Conservation (phyloP, 768 basidiomycete species). For the Albatrellus ellisii region DNA sequence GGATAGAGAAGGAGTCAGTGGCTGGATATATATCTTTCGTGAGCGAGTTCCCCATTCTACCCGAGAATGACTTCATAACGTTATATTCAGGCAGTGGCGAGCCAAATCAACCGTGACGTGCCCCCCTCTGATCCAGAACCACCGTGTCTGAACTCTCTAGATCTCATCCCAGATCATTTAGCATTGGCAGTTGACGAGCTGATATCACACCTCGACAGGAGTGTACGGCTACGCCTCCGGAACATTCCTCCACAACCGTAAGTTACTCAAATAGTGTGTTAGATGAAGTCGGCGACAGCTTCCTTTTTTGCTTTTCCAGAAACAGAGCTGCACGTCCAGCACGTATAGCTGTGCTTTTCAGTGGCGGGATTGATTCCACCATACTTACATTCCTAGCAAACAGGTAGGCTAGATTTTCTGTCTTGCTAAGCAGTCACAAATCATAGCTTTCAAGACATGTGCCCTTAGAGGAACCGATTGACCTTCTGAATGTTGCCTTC, state of each 20-base stretch:
- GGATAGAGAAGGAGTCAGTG: background rate
- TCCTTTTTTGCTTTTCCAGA: too few species aligned
- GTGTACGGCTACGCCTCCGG: constrained; percentile 53
- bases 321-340: constrained; percentile 13
- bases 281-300: background rate
- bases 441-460: constrained; percentile 39
- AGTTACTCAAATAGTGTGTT: constrained; percentile 7
- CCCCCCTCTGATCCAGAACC: constrained; percentile 24
- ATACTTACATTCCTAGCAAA: constrained; percentile 72
- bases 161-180: constrained; percentile 32
- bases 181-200: constrained; percentile 33
- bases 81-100: constrained; percentile 27
- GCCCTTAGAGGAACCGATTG: constrained; percentile 69
- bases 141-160: constrained; percentile 24
- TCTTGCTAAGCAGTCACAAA: background rate
- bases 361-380: constrained; percentile 92
- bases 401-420: constrained; percentile 27
- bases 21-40: background rate
- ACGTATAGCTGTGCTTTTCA: constrained; percentile 79
- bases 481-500: constrained; percentile 88
- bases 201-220: constrained; percentile 42
- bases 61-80: background rate
- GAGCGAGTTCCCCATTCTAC: background rate
- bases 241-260: constrained; percentile 46
- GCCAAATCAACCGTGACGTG: constrained; percentile 32